phyloP scores from a whole-genome alignment of 2,329 filamentous ascomycete genomes.

The Curvularia hawaiiensis region DNA sequence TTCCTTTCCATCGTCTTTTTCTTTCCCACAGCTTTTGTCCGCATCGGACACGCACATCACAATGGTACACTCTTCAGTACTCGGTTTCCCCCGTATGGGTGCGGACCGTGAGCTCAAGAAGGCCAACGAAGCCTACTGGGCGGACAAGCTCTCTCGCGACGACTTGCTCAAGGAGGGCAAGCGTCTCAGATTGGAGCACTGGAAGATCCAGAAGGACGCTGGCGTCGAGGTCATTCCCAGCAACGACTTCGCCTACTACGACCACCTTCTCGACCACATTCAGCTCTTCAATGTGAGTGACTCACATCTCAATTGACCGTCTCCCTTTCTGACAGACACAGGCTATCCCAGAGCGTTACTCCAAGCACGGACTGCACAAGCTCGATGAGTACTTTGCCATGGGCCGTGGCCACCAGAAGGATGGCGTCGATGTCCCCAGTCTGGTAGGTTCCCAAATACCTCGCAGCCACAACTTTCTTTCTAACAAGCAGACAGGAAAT shows the following conservation, averaged over 20 bases:
- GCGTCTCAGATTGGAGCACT: constrained; percentile 94
- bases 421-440: constrained; percentile 86
- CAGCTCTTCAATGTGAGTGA: constrained; percentile 89
- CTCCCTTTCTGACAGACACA: constrained; percentile 45
- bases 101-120: constrained; percentile 99
- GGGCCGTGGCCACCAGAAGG: constrained; percentile 98
- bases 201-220: constrained; percentile 99
- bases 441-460: constrained; percentile 57
- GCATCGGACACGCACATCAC: constrained; percentile 28
- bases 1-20: constrained; percentile 1
- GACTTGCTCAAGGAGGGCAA: constrained; percentile 95
- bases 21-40: constrained; percentile 15
- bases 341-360: constrained; percentile 93
- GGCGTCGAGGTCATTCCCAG: constrained; percentile 97
- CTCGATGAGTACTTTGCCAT: constrained; percentile 99
- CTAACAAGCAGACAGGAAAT: constrained; percentile 69
- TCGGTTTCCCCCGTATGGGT: constrained; percentile 99
- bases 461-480: background rate
- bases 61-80: constrained; percentile 70
- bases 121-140: constrained; percentile 98
- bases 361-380: constrained; percentile 81
- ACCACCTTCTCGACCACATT: constrained; percentile 97
- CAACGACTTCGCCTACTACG: constrained; percentile 99
- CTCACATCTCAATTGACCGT: constrained; percentile 2
- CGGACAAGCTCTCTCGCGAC: constrained; percentile 87